A percentile compares a stretch with the other conserved stretches of the same genome.
Evolutionary conservation across 768 basidiomycete species (phyloP).

Genomic region (Kwoniella mangroviensis): DNA sequence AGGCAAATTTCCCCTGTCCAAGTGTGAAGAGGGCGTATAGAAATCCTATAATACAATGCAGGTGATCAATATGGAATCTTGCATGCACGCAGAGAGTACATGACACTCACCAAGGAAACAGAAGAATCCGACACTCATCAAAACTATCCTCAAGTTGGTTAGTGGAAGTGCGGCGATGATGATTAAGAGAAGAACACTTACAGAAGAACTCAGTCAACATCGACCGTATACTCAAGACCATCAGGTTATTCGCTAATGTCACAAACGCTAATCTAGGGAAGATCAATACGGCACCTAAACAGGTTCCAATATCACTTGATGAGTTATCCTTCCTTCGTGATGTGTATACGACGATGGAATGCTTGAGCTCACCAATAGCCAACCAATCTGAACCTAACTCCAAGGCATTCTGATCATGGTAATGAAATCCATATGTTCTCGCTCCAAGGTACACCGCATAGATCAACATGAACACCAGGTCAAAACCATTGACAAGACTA

Average conservation of each 20-base stretch:
- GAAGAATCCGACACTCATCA: constrained; percentile 57
- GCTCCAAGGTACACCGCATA: constrained; percentile 77
- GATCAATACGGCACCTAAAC: constrained; percentile 71
- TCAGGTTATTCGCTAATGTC: constrained; percentile 69
- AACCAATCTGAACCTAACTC: constrained; percentile 78
- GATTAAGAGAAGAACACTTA: constrained; percentile 24
- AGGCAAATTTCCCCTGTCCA: constrained; percentile 60
- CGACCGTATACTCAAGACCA: constrained; percentile 67
- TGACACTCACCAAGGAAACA: constrained; percentile 66
- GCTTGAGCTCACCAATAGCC: constrained; percentile 66
- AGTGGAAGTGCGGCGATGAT: background rate
- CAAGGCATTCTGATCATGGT: constrained; percentile 69
- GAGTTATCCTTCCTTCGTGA: background rate
- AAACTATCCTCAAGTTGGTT: constrained; percentile 34
- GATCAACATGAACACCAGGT: constrained; percentile 84
- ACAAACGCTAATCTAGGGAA: constrained; percentile 93
- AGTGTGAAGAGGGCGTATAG: constrained; percentile 92
- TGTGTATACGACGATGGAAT: background rate
- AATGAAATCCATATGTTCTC: constrained; percentile 76
- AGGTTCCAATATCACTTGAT: background rate
- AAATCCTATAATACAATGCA: constrained; percentile 62
- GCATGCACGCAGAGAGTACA: background rate
- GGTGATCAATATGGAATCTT: background rate
- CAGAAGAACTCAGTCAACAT: constrained; percentile 85
- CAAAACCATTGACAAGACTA: constrained; percentile 74